Base-by-base conservation (phyloP, 768 basidiomycete genomes). In the Rhodosporidiobolus odoratus region DNA sequence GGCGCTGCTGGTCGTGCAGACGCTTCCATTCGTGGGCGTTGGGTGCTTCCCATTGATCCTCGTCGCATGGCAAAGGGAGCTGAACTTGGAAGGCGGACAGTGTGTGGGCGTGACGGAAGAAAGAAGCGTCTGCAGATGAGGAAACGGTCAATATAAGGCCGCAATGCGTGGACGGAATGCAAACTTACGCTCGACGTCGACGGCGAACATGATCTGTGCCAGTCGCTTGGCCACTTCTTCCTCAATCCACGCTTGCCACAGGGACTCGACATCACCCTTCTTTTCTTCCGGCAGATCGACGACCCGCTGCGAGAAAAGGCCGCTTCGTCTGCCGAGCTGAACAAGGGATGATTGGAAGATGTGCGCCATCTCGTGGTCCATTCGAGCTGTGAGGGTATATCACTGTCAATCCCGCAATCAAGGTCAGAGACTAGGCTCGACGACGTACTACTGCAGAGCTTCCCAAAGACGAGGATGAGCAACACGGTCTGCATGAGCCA, bases 101-200 rank as follows among this genome's bases (percentile, higher is more conserved):
- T 4, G 76, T 71, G 43, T 73, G 74, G 9, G 71, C 80, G 82
- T 95, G 34, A 88, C 89, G 78, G 82, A 90, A 45, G 90, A 93
- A 78, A 89, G 92, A n/a, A 89, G 92, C 23, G 86, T 91, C 35
- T 83, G 85, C 19, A 89, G 90, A 78, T 83, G 90, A 58, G 84
- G 88, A 71, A 91, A 89, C 16, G 85, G 81, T 9, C 83, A 16
- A 7, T 7, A 17, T n/a, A 32, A 58, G 21, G 2, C 12, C 1
- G 9, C 0, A 2, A 32, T 38, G 37, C 9, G 37, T 38, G 40
- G n/a, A 21, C 2, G 47, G 52, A 19, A 10, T 38, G 34, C n/a
- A 25, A 16, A 68, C 75, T 27, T 34, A 76, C 76, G 75, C 43
- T 77, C 69, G 54, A 77, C 75, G 27, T 75, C 74, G 32, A 75